Conservation (phyloP, 805 yeast genomes). For the Suhomyces sp. region DNA sequence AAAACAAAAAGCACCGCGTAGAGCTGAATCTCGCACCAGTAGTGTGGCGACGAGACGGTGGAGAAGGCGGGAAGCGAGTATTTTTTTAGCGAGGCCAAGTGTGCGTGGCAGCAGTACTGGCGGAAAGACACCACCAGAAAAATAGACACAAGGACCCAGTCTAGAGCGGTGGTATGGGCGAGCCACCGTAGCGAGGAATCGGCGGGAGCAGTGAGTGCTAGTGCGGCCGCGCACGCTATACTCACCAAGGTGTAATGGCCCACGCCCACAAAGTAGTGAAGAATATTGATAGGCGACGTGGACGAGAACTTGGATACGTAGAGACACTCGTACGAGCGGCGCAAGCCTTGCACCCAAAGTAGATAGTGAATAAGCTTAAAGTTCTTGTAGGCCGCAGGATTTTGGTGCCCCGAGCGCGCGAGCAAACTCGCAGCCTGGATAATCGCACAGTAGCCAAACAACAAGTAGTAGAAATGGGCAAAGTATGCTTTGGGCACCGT, state of each 20-base stretch:
- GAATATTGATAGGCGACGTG: conserved; percentile 55
- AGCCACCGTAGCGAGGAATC: not conserved
- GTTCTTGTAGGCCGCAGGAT: conserved; percentile 14
- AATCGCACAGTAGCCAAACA: conserved; percentile 24
- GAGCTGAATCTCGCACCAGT: conserved; percentile 60
- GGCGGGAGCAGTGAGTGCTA: not conserved
- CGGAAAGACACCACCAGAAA: conserved; percentile 50
- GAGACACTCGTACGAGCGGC: conserved; percentile 56
- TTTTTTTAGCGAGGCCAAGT: conserved; percentile 49
- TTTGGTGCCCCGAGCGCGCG: conserved; percentile 4
- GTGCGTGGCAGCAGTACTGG: conserved; percentile 50
- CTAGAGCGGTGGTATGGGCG: not conserved
- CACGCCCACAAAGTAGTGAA: conserved; percentile 66
- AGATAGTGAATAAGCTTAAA: conserved; percentile 20
- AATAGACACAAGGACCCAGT: conserved; percentile 28
- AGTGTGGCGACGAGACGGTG: conserved; percentile 62
- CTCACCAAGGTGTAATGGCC: conserved; percentile 50
- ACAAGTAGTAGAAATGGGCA: conserved; percentile 56
- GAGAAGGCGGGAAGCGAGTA: conserved; percentile 52
- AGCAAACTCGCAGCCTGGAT: conserved; percentile 17
- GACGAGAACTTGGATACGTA: conserved; percentile 46
- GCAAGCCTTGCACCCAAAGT: conserved; percentile 45
- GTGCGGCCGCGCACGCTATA: not conserved
- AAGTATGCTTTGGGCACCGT: conserved; percentile 66
- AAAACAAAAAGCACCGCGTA: conserved; percentile 40